phyloP scores from a whole-genome alignment of 345 rosid species.

The Brassica incana region DNA sequence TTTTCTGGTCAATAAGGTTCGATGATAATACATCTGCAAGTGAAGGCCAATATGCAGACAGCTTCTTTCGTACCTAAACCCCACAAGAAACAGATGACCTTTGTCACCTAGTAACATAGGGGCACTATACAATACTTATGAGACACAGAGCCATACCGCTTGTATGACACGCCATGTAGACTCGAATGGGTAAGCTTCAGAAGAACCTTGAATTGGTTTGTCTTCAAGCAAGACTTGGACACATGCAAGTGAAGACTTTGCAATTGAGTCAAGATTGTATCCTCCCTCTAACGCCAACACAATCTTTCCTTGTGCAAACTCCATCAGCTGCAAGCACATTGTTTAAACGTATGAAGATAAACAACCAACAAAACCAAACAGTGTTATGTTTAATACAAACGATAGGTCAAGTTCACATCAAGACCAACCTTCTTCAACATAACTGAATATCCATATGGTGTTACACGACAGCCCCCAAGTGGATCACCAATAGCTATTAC shows the following conservation, averaged over 20 bases:
- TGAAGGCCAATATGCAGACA: conserved; percentile 68
- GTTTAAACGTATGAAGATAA: neutral
- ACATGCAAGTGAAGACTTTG: conserved; percentile 88
- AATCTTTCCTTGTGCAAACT: conserved; percentile 79
- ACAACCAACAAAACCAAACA: conserved; percentile 13
- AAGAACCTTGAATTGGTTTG: conserved; percentile 50
- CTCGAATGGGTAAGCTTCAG: conserved; percentile 77
- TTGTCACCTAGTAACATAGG: conserved; percentile 2
- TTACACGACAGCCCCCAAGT: conserved; percentile 79
- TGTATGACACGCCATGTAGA: conserved; percentile 87
- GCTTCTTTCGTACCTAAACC: conserved; percentile 65
- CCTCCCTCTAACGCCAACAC: conserved; percentile 94
- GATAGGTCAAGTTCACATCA: neutral
- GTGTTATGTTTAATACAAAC: neutral
- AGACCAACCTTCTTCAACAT: conserved; percentile 61
- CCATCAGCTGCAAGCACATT: conserved; percentile 63
- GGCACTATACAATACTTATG: neutral
- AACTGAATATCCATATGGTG: conserved; percentile 83
- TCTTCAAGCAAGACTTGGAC: conserved; percentile 74
- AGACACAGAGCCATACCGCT: conserved; percentile 46
- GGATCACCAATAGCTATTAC: conserved; percentile 81
- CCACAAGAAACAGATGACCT: conserved; percentile 15
- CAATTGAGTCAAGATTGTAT: conserved; percentile 83
- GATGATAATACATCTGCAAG: conserved; percentile 50
- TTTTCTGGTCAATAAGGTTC: neutral